Percentiles rank a stretch among this genome's conserved stretches.
phyloP scores from a whole-genome alignment of 768 basidiomycete genomes.

The Suillus luteus region DNA sequence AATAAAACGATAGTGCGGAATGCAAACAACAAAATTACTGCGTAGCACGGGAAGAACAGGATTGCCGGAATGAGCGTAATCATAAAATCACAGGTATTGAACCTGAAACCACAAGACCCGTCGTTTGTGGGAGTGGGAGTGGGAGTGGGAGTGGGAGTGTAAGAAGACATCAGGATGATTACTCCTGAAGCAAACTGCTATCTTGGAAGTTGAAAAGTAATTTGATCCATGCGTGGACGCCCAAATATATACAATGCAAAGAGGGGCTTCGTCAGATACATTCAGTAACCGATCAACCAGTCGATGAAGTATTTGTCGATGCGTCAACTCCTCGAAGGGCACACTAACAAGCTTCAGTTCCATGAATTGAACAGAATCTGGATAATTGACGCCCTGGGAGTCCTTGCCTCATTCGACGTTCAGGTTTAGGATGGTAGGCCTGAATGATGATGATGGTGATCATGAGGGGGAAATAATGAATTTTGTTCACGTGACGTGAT shows the following conservation, averaged over 20 bases:
- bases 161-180: background rate
- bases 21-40: background rate
- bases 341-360: background rate
- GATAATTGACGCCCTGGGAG: background rate
- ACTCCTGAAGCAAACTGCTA: background rate
- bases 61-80: background rate
- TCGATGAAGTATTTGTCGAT: background rate
- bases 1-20: background rate
- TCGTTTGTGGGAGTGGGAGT: background rate
- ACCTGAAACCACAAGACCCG: too few relatives aligned
- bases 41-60: background rate
- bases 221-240: background rate
- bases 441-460: too few relatives aligned
- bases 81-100: too few relatives aligned
- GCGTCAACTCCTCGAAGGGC: background rate
- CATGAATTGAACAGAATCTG: background rate
- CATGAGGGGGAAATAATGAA: too few relatives aligned
- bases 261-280: background rate
- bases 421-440: background rate
- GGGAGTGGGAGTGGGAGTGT: background rate
- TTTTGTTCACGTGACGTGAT: background rate
- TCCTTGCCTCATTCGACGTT: background rate
- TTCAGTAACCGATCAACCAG: background rate
- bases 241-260: background rate
- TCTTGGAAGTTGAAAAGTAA: background rate